Percentiles rank a stretch among this genome's conserved stretches.
Conservation (phyloP, 192 early-diverging fungal genomes). For the Obelidium mucronatum region DNA sequence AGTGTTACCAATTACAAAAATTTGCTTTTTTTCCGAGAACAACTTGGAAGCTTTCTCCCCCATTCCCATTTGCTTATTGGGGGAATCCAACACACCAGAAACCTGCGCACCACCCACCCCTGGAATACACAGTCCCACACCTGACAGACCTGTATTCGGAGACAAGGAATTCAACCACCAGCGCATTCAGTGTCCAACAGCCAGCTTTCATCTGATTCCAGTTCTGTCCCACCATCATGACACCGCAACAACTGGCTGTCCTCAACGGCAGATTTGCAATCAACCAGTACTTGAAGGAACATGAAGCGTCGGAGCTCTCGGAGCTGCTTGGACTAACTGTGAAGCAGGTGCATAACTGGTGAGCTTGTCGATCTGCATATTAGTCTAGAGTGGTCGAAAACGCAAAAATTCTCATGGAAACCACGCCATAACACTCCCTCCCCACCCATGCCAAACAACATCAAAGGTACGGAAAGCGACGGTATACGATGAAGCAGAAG, state of each 20-base stretch:
- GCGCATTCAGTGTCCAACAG: no score
- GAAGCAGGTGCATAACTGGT: slow-evolving; percentile 25
- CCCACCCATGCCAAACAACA: background rate
- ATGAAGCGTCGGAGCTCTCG: slow-evolving; percentile 10
- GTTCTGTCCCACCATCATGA: background rate
- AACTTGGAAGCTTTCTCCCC: no score
- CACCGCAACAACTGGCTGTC: background rate
- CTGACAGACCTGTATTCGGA: no score
- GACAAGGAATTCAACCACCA: no score
- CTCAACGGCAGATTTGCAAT: background rate
- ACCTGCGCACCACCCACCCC: no score
- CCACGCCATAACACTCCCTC: background rate
- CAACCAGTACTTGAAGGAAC: slow-evolving; percentile 17
- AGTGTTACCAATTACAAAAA: no score
- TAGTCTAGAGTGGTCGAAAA: background rate
- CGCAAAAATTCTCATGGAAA: background rate
- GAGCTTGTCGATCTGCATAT: no score
- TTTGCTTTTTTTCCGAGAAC: no score
- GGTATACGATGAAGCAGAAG: slow-evolving; percentile 17
- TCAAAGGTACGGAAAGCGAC: slow-evolving; percentile 8
- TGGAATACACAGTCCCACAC: no score
- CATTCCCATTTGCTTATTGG: no score
- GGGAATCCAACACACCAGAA: no score
- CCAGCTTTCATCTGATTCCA: no score
- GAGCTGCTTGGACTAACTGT: slow-evolving; percentile 13